Conservation (phyloP, 2,329 filamentous ascomycete genomes). For the Fusarium domesticum region DNA sequence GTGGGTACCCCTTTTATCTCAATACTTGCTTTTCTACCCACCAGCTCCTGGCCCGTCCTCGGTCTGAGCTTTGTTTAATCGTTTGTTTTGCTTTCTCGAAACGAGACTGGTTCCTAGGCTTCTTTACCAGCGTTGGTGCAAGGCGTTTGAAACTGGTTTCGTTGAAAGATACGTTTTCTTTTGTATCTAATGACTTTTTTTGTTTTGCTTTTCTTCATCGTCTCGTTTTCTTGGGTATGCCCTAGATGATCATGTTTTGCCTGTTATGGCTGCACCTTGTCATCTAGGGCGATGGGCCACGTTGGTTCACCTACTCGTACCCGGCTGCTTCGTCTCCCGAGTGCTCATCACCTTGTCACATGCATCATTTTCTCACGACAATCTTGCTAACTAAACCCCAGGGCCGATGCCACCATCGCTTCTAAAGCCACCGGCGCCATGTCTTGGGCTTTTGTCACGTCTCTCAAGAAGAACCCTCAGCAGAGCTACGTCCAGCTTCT, state of each 20-base stretch:
- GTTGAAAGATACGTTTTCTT: too few relatives aligned
- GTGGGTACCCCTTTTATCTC: constrained; percentile 51
- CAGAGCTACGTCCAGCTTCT: constrained; percentile 97
- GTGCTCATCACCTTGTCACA: not conserved
- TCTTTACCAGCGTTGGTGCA: constrained; percentile 16
- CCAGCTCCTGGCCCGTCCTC: constrained; percentile 14
- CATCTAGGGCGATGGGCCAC: constrained; percentile 46
- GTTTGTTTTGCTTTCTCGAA: constrained; percentile 6
- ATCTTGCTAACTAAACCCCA: constrained; percentile 37
- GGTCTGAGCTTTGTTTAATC: constrained; percentile 1
- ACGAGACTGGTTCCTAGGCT: constrained; percentile 11
- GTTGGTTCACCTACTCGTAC: constrained; percentile 36
- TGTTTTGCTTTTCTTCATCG: constrained; percentile 21
- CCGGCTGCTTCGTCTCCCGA: too few relatives aligned
- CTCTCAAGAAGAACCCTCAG: constrained; percentile 93
- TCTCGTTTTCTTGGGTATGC: constrained; percentile 32
- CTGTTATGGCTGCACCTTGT: constrained; percentile 35
- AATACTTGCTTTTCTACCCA: constrained; percentile 14
- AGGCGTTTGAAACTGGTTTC: constrained; percentile 14
- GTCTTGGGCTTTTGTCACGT: constrained; percentile 94
- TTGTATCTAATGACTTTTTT: constrained; percentile 7
- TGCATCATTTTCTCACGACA: not conserved
- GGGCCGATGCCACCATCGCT: constrained; percentile 86
- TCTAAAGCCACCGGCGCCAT: constrained; percentile 94
- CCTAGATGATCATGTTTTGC: constrained; percentile 40